Percentiles rank a stretch among this genome's conserved stretches.
These are phyloP conservation scores for Bipolaris gigantea DNA, from an alignment of 2,329 filamentous ascomycete species.

Conservation along the genomic window DNA sequence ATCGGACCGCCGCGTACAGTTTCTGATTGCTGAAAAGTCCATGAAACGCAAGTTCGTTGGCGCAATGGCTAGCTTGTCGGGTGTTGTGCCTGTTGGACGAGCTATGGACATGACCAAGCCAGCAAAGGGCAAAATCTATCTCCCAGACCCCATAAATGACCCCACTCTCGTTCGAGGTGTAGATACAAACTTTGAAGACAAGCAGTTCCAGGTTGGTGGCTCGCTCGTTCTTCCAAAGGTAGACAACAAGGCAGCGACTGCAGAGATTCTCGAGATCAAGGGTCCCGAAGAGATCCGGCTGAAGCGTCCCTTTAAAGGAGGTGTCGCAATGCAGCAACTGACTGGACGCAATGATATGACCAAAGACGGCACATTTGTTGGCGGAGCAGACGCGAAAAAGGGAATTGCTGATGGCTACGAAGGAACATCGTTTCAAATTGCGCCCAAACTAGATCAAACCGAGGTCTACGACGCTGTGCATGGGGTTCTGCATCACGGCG, in stretches of 20 bases:
- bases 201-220: slow-evolving; percentile 60
- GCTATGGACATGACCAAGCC: slow-evolving; percentile 87
- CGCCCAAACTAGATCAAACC: slow-evolving; percentile 91
- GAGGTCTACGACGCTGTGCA: slow-evolving; percentile 94
- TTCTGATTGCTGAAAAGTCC: slow-evolving; percentile 93
- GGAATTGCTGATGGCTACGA: slow-evolving; percentile 61
- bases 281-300: slow-evolving; percentile 79
- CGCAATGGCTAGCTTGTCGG: slow-evolving; percentile 78
- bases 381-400: slow-evolving; percentile 56
- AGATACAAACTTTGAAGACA: slow-evolving; percentile 77
- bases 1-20: slow-evolving; percentile 83
- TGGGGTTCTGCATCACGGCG: slow-evolving; percentile 74
- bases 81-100: slow-evolving; percentile 88
- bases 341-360: slow-evolving; percentile 77
- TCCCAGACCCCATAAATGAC: slow-evolving; percentile 84
- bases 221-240: slow-evolving; percentile 84
- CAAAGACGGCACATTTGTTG: slow-evolving; percentile 64
- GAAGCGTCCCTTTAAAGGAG: slow-evolving; percentile 84
- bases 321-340: slow-evolving; percentile 74
- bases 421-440: slow-evolving; percentile 82
- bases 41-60: slow-evolving; percentile 90
- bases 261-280: slow-evolving; percentile 80
- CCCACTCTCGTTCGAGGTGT: slow-evolving; percentile 78
- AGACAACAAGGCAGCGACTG: slow-evolving; percentile 77
- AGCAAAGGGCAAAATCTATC: slow-evolving; percentile 77